Percentiles rank a stretch among this genome's conserved stretches.
These are phyloP conservation scores for Aspergillus steynii DNA, from an alignment of 495 filamentous ascomycete genomes.

Conservation along the genomic window DNA sequence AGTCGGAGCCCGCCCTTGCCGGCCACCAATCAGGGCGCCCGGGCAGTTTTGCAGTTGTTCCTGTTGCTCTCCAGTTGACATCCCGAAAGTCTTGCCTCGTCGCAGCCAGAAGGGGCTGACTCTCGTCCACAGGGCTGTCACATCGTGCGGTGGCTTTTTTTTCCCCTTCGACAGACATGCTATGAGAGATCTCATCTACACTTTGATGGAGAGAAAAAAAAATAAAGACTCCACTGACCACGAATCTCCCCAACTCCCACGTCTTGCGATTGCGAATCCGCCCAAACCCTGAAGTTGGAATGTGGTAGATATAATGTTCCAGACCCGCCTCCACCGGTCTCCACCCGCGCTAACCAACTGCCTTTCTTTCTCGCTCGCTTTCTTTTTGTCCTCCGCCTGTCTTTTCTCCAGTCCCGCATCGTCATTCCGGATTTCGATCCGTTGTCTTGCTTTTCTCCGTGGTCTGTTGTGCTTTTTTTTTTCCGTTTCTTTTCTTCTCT, in stretches of 20 bases:
- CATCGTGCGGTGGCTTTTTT: too few species aligned
- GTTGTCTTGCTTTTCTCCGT: neutral
- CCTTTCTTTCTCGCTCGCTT: neutral
- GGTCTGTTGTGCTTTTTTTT: slow-evolving; percentile 3
- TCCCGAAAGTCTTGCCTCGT: too few species aligned
- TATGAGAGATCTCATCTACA: too few species aligned
- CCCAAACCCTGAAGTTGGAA: neutral
- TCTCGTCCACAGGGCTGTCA: too few species aligned
- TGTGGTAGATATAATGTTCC: neutral
- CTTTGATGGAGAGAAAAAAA: too few species aligned
- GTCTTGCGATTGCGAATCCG: neutral
- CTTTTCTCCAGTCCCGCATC: neutral
- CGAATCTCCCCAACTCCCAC: neutral
- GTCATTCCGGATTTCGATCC: neutral
- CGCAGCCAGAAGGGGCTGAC: too few species aligned
- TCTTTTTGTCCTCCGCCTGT: slow-evolving; percentile 1
- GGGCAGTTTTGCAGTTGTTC: neutral
- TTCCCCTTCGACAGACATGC: too few species aligned
- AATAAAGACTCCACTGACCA: neutral
- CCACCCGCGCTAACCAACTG: neutral
- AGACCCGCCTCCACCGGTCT: neutral
- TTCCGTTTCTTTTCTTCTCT: slow-evolving; percentile 4
- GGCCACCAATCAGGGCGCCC: neutral
- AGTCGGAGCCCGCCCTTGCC: neutral
- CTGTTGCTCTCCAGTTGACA: slow-evolving; percentile 4